Evolutionary conservation across 2,329 filamentous ascomycete genomes (phyloP).

Genomic region (Elsinoe perseae): DNA sequence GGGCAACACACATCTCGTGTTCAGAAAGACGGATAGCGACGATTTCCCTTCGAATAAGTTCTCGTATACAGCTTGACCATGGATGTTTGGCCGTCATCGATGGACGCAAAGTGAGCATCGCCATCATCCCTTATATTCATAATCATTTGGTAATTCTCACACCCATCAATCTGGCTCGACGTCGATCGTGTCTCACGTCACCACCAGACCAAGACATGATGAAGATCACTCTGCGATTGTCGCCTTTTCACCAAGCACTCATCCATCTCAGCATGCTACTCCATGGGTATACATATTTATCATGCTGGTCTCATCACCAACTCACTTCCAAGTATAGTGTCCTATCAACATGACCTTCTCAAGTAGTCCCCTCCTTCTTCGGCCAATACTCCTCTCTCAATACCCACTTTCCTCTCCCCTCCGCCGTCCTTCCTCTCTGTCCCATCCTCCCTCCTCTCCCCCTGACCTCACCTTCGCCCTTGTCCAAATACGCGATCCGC

Average conservation of each 20-base stretch:
- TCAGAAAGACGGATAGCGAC: background rate
- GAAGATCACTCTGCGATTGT: no score
- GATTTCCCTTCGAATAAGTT: background rate
- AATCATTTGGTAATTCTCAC: background rate
- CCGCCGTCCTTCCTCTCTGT: slow-evolving; percentile 49
- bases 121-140: background rate
- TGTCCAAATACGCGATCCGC: slow-evolving; percentile 64
- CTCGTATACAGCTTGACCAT: background rate
- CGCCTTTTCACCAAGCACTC: background rate
- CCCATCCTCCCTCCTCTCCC: slow-evolving; percentile 39
- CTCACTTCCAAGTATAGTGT: no score
- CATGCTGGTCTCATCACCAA: no score
- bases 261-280: background rate
- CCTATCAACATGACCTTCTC: no score
- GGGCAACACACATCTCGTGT: slow-evolving; percentile 4
- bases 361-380: background rate
- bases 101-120: background rate
- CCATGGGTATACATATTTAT: background rate
- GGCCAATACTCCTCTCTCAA: slow-evolving; percentile 49
- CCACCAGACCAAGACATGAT: background rate
- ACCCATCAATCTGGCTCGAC: background rate
- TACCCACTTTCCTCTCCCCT: slow-evolving; percentile 49
- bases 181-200: background rate
- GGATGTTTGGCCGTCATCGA: background rate
- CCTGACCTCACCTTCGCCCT: slow-evolving; percentile 57